Evolutionary conservation across 805 yeast species (phyloP).

Genomic region (Ogataea corticis): DNA sequence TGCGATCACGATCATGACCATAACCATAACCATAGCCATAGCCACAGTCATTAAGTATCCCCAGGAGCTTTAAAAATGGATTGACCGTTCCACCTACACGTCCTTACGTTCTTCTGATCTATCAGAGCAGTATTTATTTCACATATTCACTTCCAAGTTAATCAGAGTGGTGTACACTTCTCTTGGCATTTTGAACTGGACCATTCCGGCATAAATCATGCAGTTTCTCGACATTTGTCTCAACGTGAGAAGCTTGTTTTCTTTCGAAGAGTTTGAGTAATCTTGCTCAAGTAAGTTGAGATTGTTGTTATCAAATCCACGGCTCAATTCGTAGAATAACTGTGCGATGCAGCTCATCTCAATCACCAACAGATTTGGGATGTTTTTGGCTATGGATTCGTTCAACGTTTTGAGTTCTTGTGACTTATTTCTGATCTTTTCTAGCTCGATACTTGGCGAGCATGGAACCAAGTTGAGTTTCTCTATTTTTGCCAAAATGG

Average conservation of each 20-base stretch:
- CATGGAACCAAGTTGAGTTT: constrained; percentile 69
- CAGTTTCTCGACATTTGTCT: constrained; percentile 75
- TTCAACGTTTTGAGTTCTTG: constrained; percentile 66
- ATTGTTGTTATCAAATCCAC: constrained; percentile 31
- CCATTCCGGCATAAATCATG: constrained; percentile 93
- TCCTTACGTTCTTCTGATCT: neutral
- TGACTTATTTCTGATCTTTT: constrained; percentile 60
- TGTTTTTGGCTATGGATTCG: constrained; percentile 71
- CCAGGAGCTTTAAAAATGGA: no score
- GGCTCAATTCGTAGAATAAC: constrained; percentile 46
- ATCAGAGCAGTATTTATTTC: constrained; percentile 3
- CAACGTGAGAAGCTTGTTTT: constrained; percentile 55
- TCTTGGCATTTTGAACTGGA: constrained; percentile 88
- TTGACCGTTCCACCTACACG: neutral
- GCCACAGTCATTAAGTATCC: constrained; percentile 5
- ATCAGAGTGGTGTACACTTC: constrained; percentile 75
- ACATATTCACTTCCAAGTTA: constrained; percentile 50
- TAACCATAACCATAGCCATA: neutral
- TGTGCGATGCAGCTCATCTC: constrained; percentile 77
- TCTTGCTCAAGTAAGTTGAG: constrained; percentile 28
- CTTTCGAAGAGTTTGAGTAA: constrained; percentile 41
- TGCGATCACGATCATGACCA: constrained; percentile 17
- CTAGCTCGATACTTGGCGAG: constrained; percentile 46
- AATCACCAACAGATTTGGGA: constrained; percentile 78
- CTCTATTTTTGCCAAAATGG: constrained; percentile 48